phyloP scores from a whole-genome alignment of 257 asterid genomes.

The Avicennia marina region DNA sequence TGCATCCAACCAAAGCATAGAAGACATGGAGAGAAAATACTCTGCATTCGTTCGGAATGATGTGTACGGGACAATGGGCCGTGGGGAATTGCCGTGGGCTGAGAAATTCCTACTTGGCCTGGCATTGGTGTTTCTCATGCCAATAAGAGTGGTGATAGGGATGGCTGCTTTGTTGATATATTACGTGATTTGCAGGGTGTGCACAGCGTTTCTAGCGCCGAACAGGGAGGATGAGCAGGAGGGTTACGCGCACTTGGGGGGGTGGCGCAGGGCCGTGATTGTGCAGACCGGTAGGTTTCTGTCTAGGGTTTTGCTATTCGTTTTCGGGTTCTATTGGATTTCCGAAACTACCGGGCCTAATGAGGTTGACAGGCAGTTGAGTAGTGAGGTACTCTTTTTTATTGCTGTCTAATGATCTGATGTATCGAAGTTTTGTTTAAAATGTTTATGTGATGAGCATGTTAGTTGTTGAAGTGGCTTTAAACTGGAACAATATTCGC shows the following conservation, averaged over 20 bases:
- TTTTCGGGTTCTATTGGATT: conserved; percentile 83
- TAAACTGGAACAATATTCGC: not conserved
- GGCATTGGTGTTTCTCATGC: conserved; percentile 54
- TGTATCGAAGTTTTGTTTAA: not conserved
- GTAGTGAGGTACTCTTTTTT: conserved; percentile 39
- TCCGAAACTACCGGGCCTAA: conserved; percentile 22
- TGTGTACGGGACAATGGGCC: conserved; percentile 77
- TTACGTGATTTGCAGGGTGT: conserved; percentile 70
- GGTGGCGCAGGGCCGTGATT: conserved; percentile 80
- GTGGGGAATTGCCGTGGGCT: conserved; percentile 52
- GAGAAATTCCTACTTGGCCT: conserved; percentile 59
- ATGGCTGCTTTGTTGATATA: conserved; percentile 46
- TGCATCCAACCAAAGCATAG: conserved; percentile 30
- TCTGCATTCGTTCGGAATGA: conserved; percentile 73
- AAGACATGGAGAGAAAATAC: conserved; percentile 68
- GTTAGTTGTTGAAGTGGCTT: not conserved
- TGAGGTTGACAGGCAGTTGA: conserved; percentile 24
- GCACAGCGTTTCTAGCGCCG: conserved; percentile 65
- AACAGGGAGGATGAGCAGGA: conserved; percentile 81
- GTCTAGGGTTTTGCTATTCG: conserved; percentile 62
- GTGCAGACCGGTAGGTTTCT: conserved; percentile 57
- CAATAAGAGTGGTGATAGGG: conserved; percentile 56
- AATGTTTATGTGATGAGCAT: not conserved
- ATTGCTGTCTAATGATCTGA: conserved; percentile 5
- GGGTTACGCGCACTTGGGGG: conserved; percentile 87